These are phyloP conservation scores for Epichloe aotearoae DNA, from an alignment of 2,329 filamentous ascomycete species.

Conservation along the genomic window DNA sequence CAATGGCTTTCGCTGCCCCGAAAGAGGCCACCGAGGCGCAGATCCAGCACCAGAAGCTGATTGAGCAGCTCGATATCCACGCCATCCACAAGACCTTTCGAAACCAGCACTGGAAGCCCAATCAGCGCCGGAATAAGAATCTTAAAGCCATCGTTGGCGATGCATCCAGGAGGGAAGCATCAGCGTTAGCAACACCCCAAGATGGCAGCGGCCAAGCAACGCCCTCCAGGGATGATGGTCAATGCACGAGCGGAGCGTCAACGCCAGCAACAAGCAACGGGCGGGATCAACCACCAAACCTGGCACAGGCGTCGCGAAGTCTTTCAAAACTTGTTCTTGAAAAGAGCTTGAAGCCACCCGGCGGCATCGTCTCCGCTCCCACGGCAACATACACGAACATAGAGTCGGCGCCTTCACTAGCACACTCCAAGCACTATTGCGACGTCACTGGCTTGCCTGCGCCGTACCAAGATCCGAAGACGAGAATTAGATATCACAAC, in stretches of 20 bases:
- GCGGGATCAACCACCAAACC: conserved; percentile 46
- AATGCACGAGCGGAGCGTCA: conserved; percentile 44
- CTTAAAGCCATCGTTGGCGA: conserved; percentile 93
- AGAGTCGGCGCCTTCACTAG: conserved; percentile 80
- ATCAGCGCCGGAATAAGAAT: conserved; percentile 95
- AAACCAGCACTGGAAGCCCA: conserved; percentile 79
- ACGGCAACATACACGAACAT: conserved; percentile 91
- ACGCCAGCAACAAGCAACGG: conserved; percentile 35
- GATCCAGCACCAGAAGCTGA: conserved; percentile 71
- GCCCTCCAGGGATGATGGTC: conserved; percentile 36
- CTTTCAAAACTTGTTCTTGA: conserved; percentile 80
- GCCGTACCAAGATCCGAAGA: conserved; percentile 90
- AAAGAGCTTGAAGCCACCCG: conserved; percentile 47
- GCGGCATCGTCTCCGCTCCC: conserved; percentile 35
- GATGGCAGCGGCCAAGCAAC: conserved; percentile 66
- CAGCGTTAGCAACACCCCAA: conserved; percentile 64
- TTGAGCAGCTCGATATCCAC: conserved; percentile 87
- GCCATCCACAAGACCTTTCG: conserved; percentile 79
- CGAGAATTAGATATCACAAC: conserved; percentile 81
- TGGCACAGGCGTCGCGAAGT: conserved; percentile 79
- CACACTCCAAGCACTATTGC: conserved; percentile 80
- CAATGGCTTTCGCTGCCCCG: conserved; percentile 37
- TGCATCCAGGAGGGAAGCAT: conserved; percentile 82
- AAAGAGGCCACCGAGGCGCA: conserved; percentile 44
- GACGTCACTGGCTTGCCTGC: conserved; percentile 90